Evolutionary conservation across 805 yeast genomes (phyloP).

Genomic region (Metschnikowia vanudenii): DNA sequence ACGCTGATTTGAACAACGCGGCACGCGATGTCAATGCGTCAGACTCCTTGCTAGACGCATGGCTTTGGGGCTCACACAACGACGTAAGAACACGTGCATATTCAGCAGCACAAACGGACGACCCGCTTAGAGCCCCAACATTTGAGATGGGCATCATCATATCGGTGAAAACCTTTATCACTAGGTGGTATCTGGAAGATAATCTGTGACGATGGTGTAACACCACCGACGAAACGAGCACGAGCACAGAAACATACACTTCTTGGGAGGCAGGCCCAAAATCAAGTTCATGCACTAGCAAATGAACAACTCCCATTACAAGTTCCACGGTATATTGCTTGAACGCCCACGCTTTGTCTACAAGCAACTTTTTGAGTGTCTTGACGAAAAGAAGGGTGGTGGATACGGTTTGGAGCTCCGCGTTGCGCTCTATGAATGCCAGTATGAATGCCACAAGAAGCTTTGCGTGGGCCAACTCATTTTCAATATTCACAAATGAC

Average conservation of each 20-base stretch:
- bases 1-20: constrained; percentile 52
- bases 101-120: constrained; percentile 36
- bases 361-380: constrained; percentile 40
- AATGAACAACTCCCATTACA: constrained; percentile 40
- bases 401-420: constrained; percentile 8
- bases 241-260: constrained; percentile 41
- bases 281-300: constrained; percentile 5
- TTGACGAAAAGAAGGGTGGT: constrained; percentile 15
- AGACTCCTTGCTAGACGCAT: constrained; percentile 26
- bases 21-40: constrained; percentile 53
- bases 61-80: constrained; percentile 67
- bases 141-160: constrained; percentile 47
- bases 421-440: constrained; percentile 19
- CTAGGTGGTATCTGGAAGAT: constrained; percentile 68
- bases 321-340: constrained; percentile 67
- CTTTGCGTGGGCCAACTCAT: constrained; percentile 8
- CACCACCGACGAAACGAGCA: constrained; percentile 57
- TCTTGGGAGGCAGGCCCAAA: constrained; percentile 2
- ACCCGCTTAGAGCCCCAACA: constrained; percentile 2
- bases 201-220: constrained; percentile 69
- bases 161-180: constrained; percentile 48
- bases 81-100: constrained; percentile 60
- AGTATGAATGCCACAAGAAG: constrained; percentile 30
- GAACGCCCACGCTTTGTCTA: constrained; percentile 55
- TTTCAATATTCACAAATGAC: constrained; percentile 16